Evolutionary conservation across 2,329 filamentous ascomycete species (phyloP), one percentile per base, ranked within the genome.

Genomic region (Fusarium bulbicola): DNA sequence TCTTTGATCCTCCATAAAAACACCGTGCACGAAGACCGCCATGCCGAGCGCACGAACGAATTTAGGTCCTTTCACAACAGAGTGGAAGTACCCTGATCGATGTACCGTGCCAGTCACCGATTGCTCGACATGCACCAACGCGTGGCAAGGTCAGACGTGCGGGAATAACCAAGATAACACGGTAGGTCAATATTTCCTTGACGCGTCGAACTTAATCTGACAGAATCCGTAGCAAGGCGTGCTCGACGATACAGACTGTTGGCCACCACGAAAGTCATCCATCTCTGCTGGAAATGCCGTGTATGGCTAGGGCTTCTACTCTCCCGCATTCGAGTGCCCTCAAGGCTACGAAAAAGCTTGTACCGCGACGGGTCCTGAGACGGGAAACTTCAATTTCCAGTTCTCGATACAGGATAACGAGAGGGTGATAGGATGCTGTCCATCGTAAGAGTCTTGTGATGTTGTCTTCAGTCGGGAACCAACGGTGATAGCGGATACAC

Each of bases 271-370:
- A n/a, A 18, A 28, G 20, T 21, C 26, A 13, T 45, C 26, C 1
- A 9, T 39, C 6, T 3, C 16, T 2, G 20, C 21, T 12, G 52
- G 12, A 4, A 59, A 34, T n/a, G 59, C 64, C 3, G 13, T 67
- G 3, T 36, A 39, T 5, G 64, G 64, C 1, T 67, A 62, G 52
- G 64, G 64, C 4, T 52, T 66, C 21, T 67, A 60, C 12, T 59
- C 47, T 7, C 62, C 64, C 3, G 64, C 45, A 0, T 16, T 30
- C 7, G 18, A 52, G 6, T 67, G 62, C 7, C 64, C 64, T 1
- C 8, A n/a, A 16, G 64, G 64, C 28, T 67, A 66, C 3, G 9
- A 15, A 5, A 26, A n/a, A 1, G 64, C 52, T 0, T 67, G 64
- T 14, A 46, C 30, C 18, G 62, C 24, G 3, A 30, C 54, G 12